Evolutionary conservation across 2,329 filamentous ascomycete genomes (phyloP).

Genomic region (Aspergillus sp.): DNA sequence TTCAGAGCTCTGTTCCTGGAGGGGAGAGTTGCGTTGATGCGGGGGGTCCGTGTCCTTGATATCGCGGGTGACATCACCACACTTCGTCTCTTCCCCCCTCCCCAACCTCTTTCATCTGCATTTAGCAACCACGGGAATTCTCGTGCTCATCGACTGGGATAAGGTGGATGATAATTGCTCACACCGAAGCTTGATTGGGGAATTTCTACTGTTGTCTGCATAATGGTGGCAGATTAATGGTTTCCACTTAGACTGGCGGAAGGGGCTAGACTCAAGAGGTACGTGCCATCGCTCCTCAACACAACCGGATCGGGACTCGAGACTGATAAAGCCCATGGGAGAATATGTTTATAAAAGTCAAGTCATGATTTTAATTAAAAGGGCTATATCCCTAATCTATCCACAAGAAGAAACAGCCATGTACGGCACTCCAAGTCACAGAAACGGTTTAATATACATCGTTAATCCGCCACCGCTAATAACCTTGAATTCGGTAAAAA

Average conservation of each 20-base stretch:
- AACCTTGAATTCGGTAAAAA: not conserved
- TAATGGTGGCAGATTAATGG: conserved; percentile 1
- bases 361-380: conserved; percentile 5
- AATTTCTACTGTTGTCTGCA: not conserved
- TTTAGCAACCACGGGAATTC: not conserved
- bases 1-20: conserved; percentile 8
- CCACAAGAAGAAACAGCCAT: not conserved
- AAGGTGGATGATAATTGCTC: not conserved
- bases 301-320: not conserved
- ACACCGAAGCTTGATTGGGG: not conserved
- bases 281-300: too few species aligned
- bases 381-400: conserved; percentile 5
- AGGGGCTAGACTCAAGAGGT: not conserved
- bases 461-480: conserved; percentile 1
- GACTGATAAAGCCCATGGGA: not conserved
- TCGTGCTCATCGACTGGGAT: conserved; percentile 1
- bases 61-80: conserved; percentile 15
- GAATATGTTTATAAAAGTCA: not conserved
- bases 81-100: too few species aligned
- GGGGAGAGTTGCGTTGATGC: not conserved
- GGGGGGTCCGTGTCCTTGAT: conserved; percentile 4
- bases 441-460: conserved; percentile 7
- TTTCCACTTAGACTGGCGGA: not conserved
- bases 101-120: conserved; percentile 1
- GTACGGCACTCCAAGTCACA: conserved; percentile 2